Percentiles rank a stretch among this genome's conserved stretches.
Evolutionary conservation across 176 grass and related monocot genomes (phyloP).

Genomic region (Cocos nucifera): DNA sequence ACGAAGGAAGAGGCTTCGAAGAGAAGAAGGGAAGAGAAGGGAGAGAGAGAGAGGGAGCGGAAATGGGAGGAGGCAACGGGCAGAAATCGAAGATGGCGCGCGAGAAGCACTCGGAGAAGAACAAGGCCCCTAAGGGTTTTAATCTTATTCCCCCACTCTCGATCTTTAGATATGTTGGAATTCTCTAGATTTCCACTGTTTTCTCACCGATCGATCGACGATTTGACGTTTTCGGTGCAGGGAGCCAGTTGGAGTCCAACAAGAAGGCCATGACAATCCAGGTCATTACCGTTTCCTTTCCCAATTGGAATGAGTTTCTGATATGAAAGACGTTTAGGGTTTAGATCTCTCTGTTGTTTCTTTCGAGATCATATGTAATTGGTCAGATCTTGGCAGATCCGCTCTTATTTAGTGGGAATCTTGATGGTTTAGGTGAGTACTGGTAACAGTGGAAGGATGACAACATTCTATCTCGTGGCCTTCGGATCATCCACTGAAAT

Average conservation of each 20-base stretch:
- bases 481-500: too few relatives aligned
- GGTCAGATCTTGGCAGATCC: too few relatives aligned
- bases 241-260: conserved; percentile 54
- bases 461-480: too few relatives aligned
- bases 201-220: neutral
- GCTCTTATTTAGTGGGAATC: too few relatives aligned
- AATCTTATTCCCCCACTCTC: neutral
- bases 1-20: too few relatives aligned
- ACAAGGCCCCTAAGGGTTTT: conserved; percentile 52
- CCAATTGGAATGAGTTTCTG: too few relatives aligned
- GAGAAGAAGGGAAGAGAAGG: too few relatives aligned
- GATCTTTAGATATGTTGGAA: neutral
- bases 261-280: conserved; percentile 66
- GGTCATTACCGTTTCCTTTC: conserved; percentile 12
- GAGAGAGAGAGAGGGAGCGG: neutral
- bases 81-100: conserved; percentile 95
- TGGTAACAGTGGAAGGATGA: too few relatives aligned
- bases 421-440: too few relatives aligned
- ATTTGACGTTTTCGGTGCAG: conserved; percentile 12
- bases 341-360: too few relatives aligned
- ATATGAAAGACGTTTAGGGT: too few relatives aligned
- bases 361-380: too few relatives aligned
- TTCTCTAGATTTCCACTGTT: neutral
- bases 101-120: conserved; percentile 85
- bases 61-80: conserved; percentile 88